A percentile compares a stretch with the other conserved stretches of the same genome.
Evolutionary conservation across 1,284 basidiomycete genomes (phyloP).

Genomic region (Coriolopsis trogii): DNA sequence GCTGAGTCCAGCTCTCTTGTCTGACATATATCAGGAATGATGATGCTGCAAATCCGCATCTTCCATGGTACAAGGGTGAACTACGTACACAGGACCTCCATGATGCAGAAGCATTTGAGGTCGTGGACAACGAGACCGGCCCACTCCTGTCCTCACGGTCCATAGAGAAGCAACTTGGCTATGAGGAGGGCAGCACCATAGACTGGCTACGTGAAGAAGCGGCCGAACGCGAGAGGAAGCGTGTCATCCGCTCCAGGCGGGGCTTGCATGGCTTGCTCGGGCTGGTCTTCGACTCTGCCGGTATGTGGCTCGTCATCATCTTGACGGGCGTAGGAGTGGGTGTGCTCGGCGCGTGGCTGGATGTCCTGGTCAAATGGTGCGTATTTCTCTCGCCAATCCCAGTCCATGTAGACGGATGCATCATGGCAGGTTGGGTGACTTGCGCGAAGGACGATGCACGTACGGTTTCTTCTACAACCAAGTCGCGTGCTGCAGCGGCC

Average conservation of each 20-base stretch:
- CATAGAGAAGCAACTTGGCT: conserved; percentile 29
- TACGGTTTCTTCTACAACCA: conserved; percentile 78
- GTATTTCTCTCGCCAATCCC: conserved; percentile 23
- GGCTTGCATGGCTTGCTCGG: conserved; percentile 58
- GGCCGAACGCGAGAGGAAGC: conserved; percentile 59
- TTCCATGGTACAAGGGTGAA: conserved; percentile 20
- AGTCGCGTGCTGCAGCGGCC: conserved; percentile 72
- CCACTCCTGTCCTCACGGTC: conserved; percentile 12
- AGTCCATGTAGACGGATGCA: neutral
- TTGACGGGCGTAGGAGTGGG: conserved; percentile 71
- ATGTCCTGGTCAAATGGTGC: conserved; percentile 76
- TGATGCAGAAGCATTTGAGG: conserved; percentile 29
- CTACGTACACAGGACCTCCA: conserved; percentile 11
- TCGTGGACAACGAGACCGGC: conserved; percentile 15
- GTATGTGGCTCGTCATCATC: conserved; percentile 71
- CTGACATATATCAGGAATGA: conserved; percentile 1
- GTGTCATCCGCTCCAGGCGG: conserved; percentile 49
- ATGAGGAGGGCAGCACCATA: conserved; percentile 60
- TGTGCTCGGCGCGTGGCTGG: conserved; percentile 71
- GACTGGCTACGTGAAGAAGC: conserved; percentile 77
- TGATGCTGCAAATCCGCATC: conserved; percentile 4
- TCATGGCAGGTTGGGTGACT: conserved; percentile 60
- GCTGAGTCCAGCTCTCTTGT: neutral
- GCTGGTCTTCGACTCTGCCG: conserved; percentile 58
- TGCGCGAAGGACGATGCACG: conserved; percentile 69